Evolutionary conservation across 2,329 filamentous ascomycete species (phyloP).

Genomic region (Apiospora kogelbergensis): DNA sequence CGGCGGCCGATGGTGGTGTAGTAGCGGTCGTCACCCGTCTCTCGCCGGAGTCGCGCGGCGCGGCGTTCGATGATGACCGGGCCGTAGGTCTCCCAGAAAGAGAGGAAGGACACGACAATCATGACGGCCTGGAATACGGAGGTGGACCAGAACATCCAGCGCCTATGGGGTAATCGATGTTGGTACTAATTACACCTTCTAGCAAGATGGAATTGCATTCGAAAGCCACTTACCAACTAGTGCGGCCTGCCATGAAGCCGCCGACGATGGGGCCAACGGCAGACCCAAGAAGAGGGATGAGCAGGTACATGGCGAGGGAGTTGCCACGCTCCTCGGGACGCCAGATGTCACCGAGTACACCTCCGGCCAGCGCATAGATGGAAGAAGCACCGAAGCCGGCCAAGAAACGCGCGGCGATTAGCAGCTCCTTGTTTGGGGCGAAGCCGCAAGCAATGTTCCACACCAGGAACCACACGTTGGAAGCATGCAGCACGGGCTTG

Average conservation of each 20-base stretch:
- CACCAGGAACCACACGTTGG: conserved; percentile 44
- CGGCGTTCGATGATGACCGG: conserved; percentile 34
- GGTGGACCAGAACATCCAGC: conserved; percentile 47
- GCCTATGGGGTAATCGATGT: conserved; percentile 16
- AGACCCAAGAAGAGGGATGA: conserved; percentile 40
- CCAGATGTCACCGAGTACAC: conserved; percentile 48
- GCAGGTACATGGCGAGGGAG: conserved; percentile 36
- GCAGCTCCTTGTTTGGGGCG: conserved; percentile 45
- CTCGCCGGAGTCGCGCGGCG: conserved; percentile 31
- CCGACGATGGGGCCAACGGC: conserved; percentile 40
- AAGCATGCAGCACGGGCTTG: conserved; percentile 47
- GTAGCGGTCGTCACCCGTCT: conserved; percentile 31
- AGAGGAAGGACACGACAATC: conserved; percentile 31
- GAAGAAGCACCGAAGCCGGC: conserved; percentile 49
- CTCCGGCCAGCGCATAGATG: conserved; percentile 45
- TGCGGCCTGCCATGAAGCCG: conserved; percentile 36
- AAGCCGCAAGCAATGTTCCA: conserved; percentile 60
- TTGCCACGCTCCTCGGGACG: conserved; percentile 43
- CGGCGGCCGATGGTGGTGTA: conserved; percentile 38
- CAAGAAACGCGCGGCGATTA: conserved; percentile 55
- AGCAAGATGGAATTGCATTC: too few relatives aligned
- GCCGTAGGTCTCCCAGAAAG: conserved; percentile 39
- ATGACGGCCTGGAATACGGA: conserved; percentile 41
- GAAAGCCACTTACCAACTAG: conserved; percentile 27
- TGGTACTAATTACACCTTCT: too few relatives aligned